Conservation (phyloP, 345 rosid species). For the Crucihimalaya himalaica region DNA sequence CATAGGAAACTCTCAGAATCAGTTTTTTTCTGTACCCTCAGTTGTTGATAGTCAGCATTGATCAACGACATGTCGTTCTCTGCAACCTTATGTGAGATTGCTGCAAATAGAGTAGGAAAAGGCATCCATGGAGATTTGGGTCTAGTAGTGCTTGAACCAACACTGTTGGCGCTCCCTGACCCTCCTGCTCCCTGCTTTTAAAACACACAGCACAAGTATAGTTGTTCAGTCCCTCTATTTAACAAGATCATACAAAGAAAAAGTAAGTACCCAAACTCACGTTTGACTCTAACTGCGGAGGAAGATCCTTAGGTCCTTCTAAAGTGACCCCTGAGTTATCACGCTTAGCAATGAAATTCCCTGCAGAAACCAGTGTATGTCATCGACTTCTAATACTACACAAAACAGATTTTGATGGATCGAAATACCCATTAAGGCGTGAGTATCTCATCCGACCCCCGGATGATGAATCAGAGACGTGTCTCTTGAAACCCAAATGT, state of each 20-base stretch:
- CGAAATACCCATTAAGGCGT: conserved; percentile 39
- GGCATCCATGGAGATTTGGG: conserved; percentile 95
- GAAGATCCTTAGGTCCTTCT: conserved; percentile 42
- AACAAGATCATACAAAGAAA: background rate
- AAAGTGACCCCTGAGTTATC: conserved; percentile 60
- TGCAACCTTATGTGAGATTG: conserved; percentile 69
- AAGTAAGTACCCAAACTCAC: conserved; percentile 21
- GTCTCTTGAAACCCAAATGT: conserved; percentile 47
- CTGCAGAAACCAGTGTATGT: conserved; percentile 53
- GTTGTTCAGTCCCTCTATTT: background rate
- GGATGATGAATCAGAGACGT: conserved; percentile 42
- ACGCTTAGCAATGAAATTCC: conserved; percentile 49
- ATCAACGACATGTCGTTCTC: conserved; percentile 59
- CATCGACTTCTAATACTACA: conserved; percentile 31
- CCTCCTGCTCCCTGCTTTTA: conserved; percentile 44
- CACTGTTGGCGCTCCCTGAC: conserved; percentile 57
- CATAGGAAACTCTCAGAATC: conserved; percentile 2
- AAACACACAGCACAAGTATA: background rate
- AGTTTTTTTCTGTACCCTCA: conserved; percentile 51
- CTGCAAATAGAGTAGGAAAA: conserved; percentile 79
- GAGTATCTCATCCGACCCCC: conserved; percentile 54
- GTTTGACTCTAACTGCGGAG: conserved; percentile 29
- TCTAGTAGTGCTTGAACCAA: conserved; percentile 57
- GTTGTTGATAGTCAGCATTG: conserved; percentile 50
- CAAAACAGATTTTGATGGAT: conserved; percentile 27